Base-by-base conservation (phyloP, 2,329 filamentous ascomycete genomes). In the Talaromyces sp. region DNA sequence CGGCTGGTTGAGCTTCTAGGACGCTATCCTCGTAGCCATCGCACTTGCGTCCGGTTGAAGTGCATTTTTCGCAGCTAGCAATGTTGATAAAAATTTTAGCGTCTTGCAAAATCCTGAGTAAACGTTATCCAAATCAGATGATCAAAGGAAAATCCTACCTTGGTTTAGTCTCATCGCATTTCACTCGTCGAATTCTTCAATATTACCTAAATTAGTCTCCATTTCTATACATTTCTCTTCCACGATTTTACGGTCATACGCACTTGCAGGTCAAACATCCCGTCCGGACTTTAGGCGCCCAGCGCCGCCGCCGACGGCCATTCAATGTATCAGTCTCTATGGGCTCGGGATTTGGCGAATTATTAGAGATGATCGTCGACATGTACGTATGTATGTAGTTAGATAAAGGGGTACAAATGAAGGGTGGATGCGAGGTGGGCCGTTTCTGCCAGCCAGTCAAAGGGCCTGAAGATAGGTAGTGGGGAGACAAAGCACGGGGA, bases 211-310 rank as follows among this genome's bases (percentile, higher is more conserved):
- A 17, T 56, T 36, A 53, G 29, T 27, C 4, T 40, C n/a, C 15
- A 25, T 38, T 17, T 25, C 19, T 22, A 38, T 5, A 8, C 3
- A 3, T 17, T 17, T 5, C 38, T 22, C n/a, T n/a, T n/a, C n/a
- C 22, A 27, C 19, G 27, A 43, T 17, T 19, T 17, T 17, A 27
- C 11, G 17, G 31, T 22, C 17, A 22, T 38, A 56, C 64, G 27
- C 38, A 66, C 64, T 66, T 66, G 60, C 64, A 66, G n/a, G 60
- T 63, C 36, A 63, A 36, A 31, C 64, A 66, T n/a, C 64, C 64
- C 15, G 64, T 66, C 27, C 64, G 64, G 27, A 63, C 64, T 29
- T 66, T 66, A 5, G 64, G 64, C 13, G 64, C 59, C 64, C 64
- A 66, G 53, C 61, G 64, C 17, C 60, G 60, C 5, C n/a, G 31